Base-by-base conservation (phyloP, 1,284 basidiomycete species). In the Ustilago trichophora region DNA sequence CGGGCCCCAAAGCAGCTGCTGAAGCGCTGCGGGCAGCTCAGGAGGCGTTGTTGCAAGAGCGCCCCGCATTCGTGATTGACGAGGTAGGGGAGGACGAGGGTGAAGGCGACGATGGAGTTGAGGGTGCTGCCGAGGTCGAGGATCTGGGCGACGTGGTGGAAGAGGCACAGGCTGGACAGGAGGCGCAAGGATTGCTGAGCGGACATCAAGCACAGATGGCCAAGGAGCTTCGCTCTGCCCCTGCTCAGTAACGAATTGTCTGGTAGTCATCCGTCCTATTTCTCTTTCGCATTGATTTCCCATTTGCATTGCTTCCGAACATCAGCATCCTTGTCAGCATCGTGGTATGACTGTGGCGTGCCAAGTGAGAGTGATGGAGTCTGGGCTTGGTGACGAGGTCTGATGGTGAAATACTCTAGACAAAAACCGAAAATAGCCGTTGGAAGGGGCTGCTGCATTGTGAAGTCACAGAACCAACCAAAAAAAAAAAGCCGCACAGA, bases 51-150 rank as follows among this genome's bases (percentile, higher is more conserved):
- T 38, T 66, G 31, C 71, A 75, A 31, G 73, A 77, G 25, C 62
- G 75, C 16, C 56, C 58, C 13, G 69, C 71, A 3, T 77, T 77
- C 58, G 60, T 77, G 9, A 77, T 77, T n/a, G 75, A 77, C 29
- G 75, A 75, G 35, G 71, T 74, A 2, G 63, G 59, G 18, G 69
- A 62, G 13, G 64, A 66, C 4, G 67, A 52, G 4, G 54, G 29
- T 11, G 43, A 75, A 19, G 57, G 56, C 2, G 72, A 72, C 11
- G 68, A 73, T 12, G 66, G 62, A 0, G 62, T 16, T 1, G 62
- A 62, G 15, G 51, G 32, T 27, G 62, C 46, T 10, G 69, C 40
- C 2, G 70, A 62, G 9, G 59, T 64, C 12, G 65, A 56, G 11
- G 70, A 65, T 16, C 22, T 65, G n/a, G 60, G 55, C 16, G 55